Evolutionary conservation across 139 green algal genomes (phyloP), one percentile per base, ranked within the genome.

Genomic region (Chlamydomonas sp.): DNA sequence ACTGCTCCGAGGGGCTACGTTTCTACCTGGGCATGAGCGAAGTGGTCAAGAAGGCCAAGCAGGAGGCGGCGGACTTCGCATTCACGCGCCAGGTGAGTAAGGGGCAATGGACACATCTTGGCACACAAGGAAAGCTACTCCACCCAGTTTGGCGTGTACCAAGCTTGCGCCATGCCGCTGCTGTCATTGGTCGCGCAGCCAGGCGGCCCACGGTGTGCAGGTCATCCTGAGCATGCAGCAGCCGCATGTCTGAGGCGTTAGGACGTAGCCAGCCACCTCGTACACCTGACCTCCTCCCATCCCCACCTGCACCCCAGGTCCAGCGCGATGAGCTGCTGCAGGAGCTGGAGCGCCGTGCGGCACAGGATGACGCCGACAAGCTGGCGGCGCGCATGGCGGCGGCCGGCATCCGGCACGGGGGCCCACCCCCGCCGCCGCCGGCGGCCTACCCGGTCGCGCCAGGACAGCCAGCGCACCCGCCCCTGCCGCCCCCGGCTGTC

Each of bases 11-110:
- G 90, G 96, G 96, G 5, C 89, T 98, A 88, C 90, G 96, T 80
- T 98, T 98, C 88, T 98, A 98, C 93, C 94, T 96, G 79, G 94
- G 93, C 80, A 94, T 97, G 90, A 80, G 68, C n/a, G 95, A 98
- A 69, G 94, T 95, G 72, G 96, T 99, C 69, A 90, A 85, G 16
- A 86, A 90, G 20, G 89, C 96, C 89, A 85, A 90, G 82, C 96
- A 98, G 94, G 96, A 98, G 90, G 93, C 90, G 58, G 92, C 93
- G 31, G 96, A 98, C 91, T 97, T 95, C 58, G 88, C 85, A 63
- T 93, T 86, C 86, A 94, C 90, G 60, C 91, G 95, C 60, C 86
- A 80, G 16, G 91, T 97, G 82, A 0, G 80, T 7, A 17, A 10
- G 59, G 3, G 77, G 75, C 8, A 57, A 57, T 8, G 75, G 75